Evolutionary conservation across 1,284 basidiomycete genomes (phyloP).

Genomic region (Wallemia hederae): DNA sequence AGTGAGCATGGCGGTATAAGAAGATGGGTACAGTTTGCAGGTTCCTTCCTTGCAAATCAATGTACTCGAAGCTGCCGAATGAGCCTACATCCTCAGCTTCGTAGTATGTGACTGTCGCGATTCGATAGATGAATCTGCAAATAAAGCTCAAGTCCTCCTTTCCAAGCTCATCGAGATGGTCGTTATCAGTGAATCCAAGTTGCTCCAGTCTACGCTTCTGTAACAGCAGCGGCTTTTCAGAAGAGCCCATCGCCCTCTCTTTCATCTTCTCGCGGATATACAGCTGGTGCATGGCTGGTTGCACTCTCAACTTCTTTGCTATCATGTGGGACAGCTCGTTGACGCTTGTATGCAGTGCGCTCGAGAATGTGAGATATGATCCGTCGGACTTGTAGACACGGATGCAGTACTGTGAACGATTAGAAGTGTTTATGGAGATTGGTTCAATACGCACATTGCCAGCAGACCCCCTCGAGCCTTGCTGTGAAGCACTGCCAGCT

Average conservation of each 20-base stretch:
- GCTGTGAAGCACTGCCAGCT: not conserved
- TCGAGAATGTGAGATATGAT: constrained; percentile 38
- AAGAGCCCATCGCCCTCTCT: constrained; percentile 24
- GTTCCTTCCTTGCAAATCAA: constrained; percentile 58
- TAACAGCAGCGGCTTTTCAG: constrained; percentile 56
- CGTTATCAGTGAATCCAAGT: constrained; percentile 62
- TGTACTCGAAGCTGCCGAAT: constrained; percentile 44
- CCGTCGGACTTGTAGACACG: constrained; percentile 52
- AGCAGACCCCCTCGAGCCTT: not conserved
- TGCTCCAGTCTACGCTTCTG: constrained; percentile 60
- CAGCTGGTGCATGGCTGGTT: constrained; percentile 33
- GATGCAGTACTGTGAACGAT: constrained; percentile 18
- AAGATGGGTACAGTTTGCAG: constrained; percentile 72
- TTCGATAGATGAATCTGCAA: constrained; percentile 47
- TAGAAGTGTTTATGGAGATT: not conserved
- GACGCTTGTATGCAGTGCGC: constrained; percentile 36
- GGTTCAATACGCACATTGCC: not conserved
- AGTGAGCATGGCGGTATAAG: constrained; percentile 59
- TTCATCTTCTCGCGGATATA: constrained; percentile 58
- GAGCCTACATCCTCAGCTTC: constrained; percentile 34
- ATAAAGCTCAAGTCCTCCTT: constrained; percentile 59
- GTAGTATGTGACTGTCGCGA: constrained; percentile 13
- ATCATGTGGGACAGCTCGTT: constrained; percentile 34
- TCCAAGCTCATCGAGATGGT: constrained; percentile 51
- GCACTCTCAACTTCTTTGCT: constrained; percentile 22